Conservation (phyloP, 129 eudicot species). For the Escallonia rubra region DNA sequence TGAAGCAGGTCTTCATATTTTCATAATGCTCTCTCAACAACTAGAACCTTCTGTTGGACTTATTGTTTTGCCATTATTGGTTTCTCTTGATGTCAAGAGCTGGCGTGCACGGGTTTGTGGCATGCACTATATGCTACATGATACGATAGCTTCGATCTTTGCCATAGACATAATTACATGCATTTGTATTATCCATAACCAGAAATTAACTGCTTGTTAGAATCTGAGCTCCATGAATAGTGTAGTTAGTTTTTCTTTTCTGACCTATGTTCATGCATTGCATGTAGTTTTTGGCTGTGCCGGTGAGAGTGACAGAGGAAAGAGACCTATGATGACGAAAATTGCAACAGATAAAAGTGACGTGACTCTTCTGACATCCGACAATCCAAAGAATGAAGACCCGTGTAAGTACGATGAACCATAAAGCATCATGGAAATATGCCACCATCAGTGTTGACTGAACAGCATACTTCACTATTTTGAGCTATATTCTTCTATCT, state of each 20-base stretch:
- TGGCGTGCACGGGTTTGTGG: neutral
- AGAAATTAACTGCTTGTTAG: neutral
- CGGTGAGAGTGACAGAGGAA: slow-evolving; percentile 87
- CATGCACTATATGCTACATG: too few relatives aligned
- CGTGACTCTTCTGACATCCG: slow-evolving; percentile 85
- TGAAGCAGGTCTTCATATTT: too few relatives aligned
- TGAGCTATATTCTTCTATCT: too few relatives aligned
- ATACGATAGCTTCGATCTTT: neutral
- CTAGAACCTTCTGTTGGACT: neutral
- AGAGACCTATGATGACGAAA: slow-evolving; percentile 92
- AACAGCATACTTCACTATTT: too few relatives aligned
- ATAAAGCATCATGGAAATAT: neutral
- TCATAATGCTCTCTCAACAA: neutral
- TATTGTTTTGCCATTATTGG: neutral
- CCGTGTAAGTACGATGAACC: slow-evolving; percentile 54
- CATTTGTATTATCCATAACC: too few relatives aligned
- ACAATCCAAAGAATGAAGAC: slow-evolving; percentile 89
- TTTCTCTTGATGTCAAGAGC: neutral
- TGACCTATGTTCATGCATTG: slow-evolving; percentile 15
- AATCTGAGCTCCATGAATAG: slow-evolving; percentile 1
- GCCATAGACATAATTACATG: neutral
- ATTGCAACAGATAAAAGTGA: slow-evolving; percentile 93
- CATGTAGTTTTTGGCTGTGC: slow-evolving; percentile 73
- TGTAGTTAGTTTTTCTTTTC: neutral
- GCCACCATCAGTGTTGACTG: neutral